Evolutionary conservation across 2,329 filamentous ascomycete species (phyloP), one percentile per base, ranked within the genome.

Genomic region (Rutstroemia sp.): DNA sequence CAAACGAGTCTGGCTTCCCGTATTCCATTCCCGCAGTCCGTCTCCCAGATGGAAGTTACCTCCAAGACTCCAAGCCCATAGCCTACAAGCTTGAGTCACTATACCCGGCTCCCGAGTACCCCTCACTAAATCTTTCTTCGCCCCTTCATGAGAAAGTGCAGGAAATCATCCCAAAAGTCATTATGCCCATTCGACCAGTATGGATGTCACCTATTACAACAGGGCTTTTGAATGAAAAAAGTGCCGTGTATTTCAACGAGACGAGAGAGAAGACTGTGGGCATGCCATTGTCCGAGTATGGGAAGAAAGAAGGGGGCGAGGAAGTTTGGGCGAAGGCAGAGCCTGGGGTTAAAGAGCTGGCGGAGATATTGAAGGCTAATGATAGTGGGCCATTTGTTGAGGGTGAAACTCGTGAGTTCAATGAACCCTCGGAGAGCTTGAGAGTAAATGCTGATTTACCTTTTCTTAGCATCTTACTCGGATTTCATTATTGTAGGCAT

Each of bases 61-160:
- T 86, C 8, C 87, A 84, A 79, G 85, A 90, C 66, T 86, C 82
- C 1, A 73, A 71, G 59, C 71, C 71, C 45, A 90, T 90, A 60
- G 82, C 79, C 14, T 62, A 71, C 14, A 74, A 74, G 18, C 74
- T 90, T 37, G 85, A 90, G 65, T 71, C 75, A 53, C 70, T 72
- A 0, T 74, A 87, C 61, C 85, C 86, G 0, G 69, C 73, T 16
- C 54, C 30, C 14, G 14, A 23, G 19, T 25, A 23, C 21, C 85
- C 84, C 0, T 73, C 79, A 0, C 67, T 87, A 1, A 77, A 79
- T 59, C 72, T 88, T 2, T 77, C 85, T 62, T 77, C 79, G 0
- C 76, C 78, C 0, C 70, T 76, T 41, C 71, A 78, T 1, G 45
- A 68, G 41, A 74, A 73, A 59, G 66, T 86, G 2, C 69, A 75